phyloP scores from a whole-genome alignment of 352 stramenopile species.

The Phytophthora crassamura region DNA sequence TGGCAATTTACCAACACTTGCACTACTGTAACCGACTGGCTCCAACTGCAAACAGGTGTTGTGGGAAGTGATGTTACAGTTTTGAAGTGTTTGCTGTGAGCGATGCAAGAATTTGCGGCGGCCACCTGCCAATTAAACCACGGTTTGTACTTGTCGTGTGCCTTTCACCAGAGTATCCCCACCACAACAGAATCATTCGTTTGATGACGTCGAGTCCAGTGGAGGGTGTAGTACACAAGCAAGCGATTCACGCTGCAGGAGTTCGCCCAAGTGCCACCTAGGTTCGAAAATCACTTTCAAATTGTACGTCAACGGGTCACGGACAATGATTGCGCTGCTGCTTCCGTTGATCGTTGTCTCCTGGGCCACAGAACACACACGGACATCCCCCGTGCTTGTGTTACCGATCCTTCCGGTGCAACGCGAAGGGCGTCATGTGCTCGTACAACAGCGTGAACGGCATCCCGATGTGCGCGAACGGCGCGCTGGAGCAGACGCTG shows the following conservation, averaged over 20 bases:
- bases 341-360: neutral
- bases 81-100: neutral
- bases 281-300: neutral
- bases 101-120: neutral
- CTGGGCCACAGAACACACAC: neutral
- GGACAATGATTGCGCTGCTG: neutral
- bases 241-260: no score
- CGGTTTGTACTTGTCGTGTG: neutral
- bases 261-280: no score
- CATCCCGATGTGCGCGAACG: slow-evolving; percentile 91
- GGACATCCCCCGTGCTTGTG: slow-evolving; percentile 54
- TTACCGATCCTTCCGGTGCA: slow-evolving; percentile 24
- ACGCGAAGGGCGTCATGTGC: slow-evolving; percentile 92
- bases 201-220: no score
- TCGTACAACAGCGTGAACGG: slow-evolving; percentile 96
- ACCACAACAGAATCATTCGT: neutral
- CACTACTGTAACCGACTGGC: no score
- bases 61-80: neutral
- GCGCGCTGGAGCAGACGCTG: slow-evolving; percentile 62
- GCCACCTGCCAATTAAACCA: neutral
- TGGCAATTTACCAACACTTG: no score
- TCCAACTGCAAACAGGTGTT: neutral
- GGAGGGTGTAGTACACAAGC: no score
- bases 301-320: neutral
- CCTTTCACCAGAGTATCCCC: neutral